These are phyloP conservation scores for Cucurbita maxima DNA, from an alignment of 306 rosid genomes.

Conservation along the genomic window DNA sequence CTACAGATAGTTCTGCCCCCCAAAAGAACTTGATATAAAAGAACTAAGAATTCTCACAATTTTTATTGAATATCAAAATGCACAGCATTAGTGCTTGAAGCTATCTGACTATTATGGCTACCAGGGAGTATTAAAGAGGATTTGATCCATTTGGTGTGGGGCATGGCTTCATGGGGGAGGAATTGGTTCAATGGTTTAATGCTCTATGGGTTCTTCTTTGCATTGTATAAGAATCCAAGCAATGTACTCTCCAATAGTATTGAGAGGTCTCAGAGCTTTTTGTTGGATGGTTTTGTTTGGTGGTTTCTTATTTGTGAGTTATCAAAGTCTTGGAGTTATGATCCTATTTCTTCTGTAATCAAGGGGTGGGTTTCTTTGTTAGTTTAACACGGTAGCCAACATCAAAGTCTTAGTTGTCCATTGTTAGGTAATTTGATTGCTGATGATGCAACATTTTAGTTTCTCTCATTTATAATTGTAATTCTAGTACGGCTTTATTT, in stretches of 20 bases:
- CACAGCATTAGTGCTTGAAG: not conserved
- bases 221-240: not conserved
- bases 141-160: not conserved
- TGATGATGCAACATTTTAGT: not conserved
- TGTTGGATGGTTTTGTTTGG: not conserved
- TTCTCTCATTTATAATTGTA: not conserved
- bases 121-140: not conserved
- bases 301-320: not conserved
- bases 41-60: not conserved
- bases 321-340: not conserved
- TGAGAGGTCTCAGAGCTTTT: not conserved
- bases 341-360: not conserved
- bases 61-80: not conserved
- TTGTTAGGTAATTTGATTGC: not conserved
- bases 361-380: not conserved
- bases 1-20: not conserved
- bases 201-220: not conserved
- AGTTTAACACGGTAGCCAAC: not conserved
- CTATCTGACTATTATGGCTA: not conserved
- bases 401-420: not conserved
- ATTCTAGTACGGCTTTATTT: not conserved
- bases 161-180: not conserved
- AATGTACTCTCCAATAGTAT: not conserved
- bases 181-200: not conserved
- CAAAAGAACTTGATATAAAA: not conserved